phyloP scores from a whole-genome alignment of 2,329 filamentous ascomycete species.

The Cercospora beticola region DNA sequence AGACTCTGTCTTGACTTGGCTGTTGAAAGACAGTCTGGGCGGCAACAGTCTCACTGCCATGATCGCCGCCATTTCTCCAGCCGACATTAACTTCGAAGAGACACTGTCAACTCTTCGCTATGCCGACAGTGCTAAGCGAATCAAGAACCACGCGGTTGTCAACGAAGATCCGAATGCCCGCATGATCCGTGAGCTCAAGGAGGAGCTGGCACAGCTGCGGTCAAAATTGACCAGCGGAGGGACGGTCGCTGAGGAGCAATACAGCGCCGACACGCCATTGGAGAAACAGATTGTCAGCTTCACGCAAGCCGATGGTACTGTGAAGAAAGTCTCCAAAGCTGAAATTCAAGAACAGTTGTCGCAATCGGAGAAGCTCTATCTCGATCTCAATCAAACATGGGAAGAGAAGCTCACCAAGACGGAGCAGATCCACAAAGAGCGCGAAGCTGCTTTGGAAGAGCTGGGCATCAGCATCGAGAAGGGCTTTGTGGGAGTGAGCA shows the following conservation, averaged over 20 bases:
- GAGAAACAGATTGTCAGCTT: conserved; percentile 97
- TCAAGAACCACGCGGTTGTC: conserved; percentile 99
- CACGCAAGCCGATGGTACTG: conserved; percentile 74
- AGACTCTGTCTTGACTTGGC: conserved; percentile 94
- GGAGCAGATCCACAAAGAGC: conserved; percentile 95
- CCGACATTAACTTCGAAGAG: conserved; percentile 98
- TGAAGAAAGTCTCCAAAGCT: conserved; percentile 96
- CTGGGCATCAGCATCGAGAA: conserved; percentile 99
- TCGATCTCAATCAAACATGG: conserved; percentile 97
- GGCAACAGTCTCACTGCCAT: conserved; percentile 99
- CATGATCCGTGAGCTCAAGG: conserved; percentile 97
- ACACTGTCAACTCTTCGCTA: conserved; percentile 94
- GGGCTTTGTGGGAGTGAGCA: conserved; percentile 90
- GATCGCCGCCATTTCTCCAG: conserved; percentile 98
- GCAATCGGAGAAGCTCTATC: conserved; percentile 93
- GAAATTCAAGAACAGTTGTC: conserved; percentile 96
- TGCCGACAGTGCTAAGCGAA: conserved; percentile 95
- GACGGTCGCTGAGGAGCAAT: conserved; percentile 68
- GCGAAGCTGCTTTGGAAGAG: conserved; percentile 91
- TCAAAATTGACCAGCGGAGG: conserved; percentile 68
- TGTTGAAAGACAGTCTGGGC: conserved; percentile 93
- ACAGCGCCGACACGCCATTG: conserved; percentile 85
- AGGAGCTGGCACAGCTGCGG: conserved; percentile 81
- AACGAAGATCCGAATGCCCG: conserved; percentile 98
- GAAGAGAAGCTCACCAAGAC: conserved; percentile 94